These are phyloP conservation scores for Scutellaria barbata DNA, from an alignment of 257 asterid species.

Conservation along the genomic window DNA sequence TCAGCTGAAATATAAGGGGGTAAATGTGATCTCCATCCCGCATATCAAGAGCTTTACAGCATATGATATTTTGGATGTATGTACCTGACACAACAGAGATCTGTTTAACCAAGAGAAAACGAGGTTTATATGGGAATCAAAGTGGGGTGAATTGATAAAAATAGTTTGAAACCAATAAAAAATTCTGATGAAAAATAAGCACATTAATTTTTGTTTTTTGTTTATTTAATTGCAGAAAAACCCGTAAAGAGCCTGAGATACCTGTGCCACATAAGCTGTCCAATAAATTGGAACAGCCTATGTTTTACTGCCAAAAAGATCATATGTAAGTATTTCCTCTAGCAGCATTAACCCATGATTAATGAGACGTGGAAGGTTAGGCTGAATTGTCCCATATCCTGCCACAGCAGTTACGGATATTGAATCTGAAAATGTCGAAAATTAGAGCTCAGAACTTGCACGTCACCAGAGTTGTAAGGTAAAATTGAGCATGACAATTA, in stretches of 20 bases:
- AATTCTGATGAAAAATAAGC: not conserved
- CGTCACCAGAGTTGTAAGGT: not conserved
- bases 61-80: not conserved
- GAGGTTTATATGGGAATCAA: not conserved
- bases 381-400: constrained; percentile 28
- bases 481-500: not conserved
- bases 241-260: not conserved
- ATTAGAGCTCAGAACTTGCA: not conserved
- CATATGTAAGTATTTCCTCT: not conserved
- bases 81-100: not conserved
- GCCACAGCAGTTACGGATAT: constrained; percentile 13
- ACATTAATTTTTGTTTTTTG: not conserved
- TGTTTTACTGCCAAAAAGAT: constrained; percentile 6
- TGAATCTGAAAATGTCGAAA: constrained; percentile 23
- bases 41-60: not conserved
- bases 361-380: not conserved
- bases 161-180: not conserved
- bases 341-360: constrained; percentile 3
- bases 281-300: constrained; percentile 20
- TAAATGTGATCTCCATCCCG: not conserved
- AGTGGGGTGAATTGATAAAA: not conserved
- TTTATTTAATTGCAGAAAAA: not conserved
- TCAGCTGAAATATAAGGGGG: constrained; percentile 17
- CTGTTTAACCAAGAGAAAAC: not conserved
- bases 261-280: not conserved